Evolutionary conservation across 129 eudicot genomes (phyloP), one percentile per base, ranked within the genome.

Genomic region (Saposhnikovia divaricata): DNA sequence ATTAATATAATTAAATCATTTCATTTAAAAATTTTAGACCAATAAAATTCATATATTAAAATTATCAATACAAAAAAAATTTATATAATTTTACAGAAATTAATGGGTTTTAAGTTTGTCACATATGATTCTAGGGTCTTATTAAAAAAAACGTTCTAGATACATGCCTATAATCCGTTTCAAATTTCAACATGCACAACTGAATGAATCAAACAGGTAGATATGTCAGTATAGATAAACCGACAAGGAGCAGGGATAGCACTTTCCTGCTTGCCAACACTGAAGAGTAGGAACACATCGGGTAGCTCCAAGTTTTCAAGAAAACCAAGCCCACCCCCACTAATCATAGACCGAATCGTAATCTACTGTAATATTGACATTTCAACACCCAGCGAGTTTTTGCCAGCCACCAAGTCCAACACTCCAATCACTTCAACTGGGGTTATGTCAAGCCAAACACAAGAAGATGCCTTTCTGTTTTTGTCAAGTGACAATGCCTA

Each of bases 391-490:
- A 42, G 9, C 98, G 76, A 91, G 98, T 78, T 89, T 90, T 72
- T 94, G 97, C 98, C 97, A 94, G 48, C 98, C 91, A 81, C 98
- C 92, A 46, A 94, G 96, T 45, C 97, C 97, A 13, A 94, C 92
- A 80, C 89, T 91, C 83, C 90, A 97, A 76, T 92, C 96, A 63
- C 87, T 92, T 43, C 96, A 84, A 80, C 90, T 92, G 27, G 97
- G 98, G 57, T 95, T 6, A 92, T 55, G 74, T 95, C 97, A 81
- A 92, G 94, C 98, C 98, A 95, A 90, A 95, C 13, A 87, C 93
- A 28, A 89, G 59, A 51, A n/a, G n/a, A 31, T 18, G 1, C 23
- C 23, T 16, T 4, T 51, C 5, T 4, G 15, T 4, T 51, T 16
- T 16, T 15, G 59, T 1, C 7, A 50, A 50, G 23, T 51, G 92